A percentile compares a stretch with the other conserved stretches of the same genome.
phyloP scores from a whole-genome alignment of 2,329 filamentous ascomycete species.

The Hortaea werneckii region DNA sequence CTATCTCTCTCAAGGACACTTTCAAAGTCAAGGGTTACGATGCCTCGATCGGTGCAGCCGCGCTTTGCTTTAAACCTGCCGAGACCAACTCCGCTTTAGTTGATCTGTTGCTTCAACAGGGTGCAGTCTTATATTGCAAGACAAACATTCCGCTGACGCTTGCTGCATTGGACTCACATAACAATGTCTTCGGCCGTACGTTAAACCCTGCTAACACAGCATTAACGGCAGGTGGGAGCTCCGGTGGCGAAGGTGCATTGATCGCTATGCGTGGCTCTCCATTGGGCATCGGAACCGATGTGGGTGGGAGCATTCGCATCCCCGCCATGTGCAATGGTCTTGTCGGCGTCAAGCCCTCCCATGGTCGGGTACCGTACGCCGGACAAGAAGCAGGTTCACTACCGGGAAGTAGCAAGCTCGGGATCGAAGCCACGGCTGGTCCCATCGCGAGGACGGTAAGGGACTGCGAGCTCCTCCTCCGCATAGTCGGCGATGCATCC shows the following conservation, averaged over 20 bases:
- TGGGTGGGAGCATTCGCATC: constrained; percentile 44
- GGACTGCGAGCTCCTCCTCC: constrained; percentile 45
- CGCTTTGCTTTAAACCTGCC: constrained; percentile 34
- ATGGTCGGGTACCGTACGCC: constrained; percentile 41
- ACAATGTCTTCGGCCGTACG: constrained; percentile 40
- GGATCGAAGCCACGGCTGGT: constrained; percentile 34
- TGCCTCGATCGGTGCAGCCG: constrained; percentile 32
- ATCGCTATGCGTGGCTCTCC: constrained; percentile 39
- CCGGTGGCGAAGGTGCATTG: constrained; percentile 44
- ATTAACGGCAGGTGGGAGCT: constrained; percentile 43
- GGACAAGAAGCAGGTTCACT: constrained; percentile 40
- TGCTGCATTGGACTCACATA: constrained; percentile 43
- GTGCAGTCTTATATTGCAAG: constrained; percentile 43
- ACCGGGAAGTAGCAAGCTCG: constrained; percentile 38
- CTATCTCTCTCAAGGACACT: constrained; percentile 27
- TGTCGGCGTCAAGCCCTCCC: constrained; percentile 38
- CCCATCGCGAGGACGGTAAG: constrained; percentile 38
- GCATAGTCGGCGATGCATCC: constrained; percentile 42
- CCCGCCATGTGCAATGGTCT: constrained; percentile 42
- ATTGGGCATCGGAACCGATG: constrained; percentile 45
- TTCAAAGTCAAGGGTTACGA: constrained; percentile 28
- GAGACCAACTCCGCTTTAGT: constrained; percentile 32
- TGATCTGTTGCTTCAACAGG: constrained; percentile 32
- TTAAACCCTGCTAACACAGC: constrained; percentile 39
- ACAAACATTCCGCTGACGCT: constrained; percentile 48